These are phyloP conservation scores for Letharia columbiana DNA, from an alignment of 495 filamentous ascomycete genomes.

Conservation along the genomic window DNA sequence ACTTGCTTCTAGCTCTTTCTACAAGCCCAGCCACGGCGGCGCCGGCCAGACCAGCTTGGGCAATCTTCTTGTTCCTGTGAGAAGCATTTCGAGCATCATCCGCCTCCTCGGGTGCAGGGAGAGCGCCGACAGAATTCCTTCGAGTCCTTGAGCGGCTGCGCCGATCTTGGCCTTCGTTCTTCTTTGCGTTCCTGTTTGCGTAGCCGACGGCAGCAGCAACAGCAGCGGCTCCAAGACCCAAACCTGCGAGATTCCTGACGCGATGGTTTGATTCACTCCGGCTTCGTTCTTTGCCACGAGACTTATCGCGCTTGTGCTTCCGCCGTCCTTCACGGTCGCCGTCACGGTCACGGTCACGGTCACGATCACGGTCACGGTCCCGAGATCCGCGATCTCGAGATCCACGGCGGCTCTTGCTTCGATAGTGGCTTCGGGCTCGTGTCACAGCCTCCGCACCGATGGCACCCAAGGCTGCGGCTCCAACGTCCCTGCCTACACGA, in stretches of 20 bases:
- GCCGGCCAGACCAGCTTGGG: slow-evolving; percentile 69
- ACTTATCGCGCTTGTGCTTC: slow-evolving; percentile 33
- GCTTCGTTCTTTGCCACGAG: slow-evolving; percentile 30
- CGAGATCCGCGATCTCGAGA: slow-evolving; percentile 33
- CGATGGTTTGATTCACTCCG: slow-evolving; percentile 51
- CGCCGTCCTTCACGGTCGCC: slow-evolving; percentile 35
- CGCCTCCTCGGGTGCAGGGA: slow-evolving; percentile 31
- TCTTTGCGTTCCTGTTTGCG: slow-evolving; percentile 57
- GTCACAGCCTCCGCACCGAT: slow-evolving; percentile 69
- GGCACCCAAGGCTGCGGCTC: slow-evolving; percentile 73
- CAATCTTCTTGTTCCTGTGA: slow-evolving; percentile 59
- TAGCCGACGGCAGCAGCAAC: slow-evolving; percentile 75
- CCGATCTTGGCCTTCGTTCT: slow-evolving; percentile 52
- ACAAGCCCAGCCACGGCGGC: slow-evolving; percentile 70
- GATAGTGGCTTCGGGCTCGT: slow-evolving; percentile 64
- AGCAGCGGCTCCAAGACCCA: slow-evolving; percentile 74
- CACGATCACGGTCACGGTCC: slow-evolving; percentile 36
- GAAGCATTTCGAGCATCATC: slow-evolving; percentile 46
- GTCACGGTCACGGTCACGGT: slow-evolving; percentile 36
- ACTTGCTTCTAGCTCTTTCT: slow-evolving; percentile 65
- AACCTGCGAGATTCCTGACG: slow-evolving; percentile 53
- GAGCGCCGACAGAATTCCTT: slow-evolving; percentile 42
- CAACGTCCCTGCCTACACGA: slow-evolving; percentile 64
- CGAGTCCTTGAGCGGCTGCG: slow-evolving; percentile 63
- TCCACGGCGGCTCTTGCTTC: slow-evolving; percentile 33